These are phyloP conservation scores for Cutaneotrichosporon daszewskae DNA, from an alignment of 1,284 basidiomycete species.

Conservation along the genomic window DNA sequence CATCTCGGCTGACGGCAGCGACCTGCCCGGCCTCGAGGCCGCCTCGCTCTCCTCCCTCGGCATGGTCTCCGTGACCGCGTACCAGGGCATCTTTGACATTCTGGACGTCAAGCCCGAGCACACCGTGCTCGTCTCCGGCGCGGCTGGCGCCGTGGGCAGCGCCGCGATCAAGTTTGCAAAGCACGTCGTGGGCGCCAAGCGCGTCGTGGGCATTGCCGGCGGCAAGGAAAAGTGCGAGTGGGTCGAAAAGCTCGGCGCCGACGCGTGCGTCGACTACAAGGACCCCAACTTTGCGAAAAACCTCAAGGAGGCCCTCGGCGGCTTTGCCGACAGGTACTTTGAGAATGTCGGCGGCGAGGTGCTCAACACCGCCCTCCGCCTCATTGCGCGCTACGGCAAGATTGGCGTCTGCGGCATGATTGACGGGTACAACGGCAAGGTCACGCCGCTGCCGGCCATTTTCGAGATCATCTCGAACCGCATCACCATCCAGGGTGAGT, in stretches of 20 bases:
- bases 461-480: slow-evolving; percentile 46
- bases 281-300: slow-evolving; percentile 20
- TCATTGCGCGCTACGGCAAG: slow-evolving; percentile 47
- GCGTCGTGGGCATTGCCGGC: slow-evolving; percentile 52
- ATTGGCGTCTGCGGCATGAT: slow-evolving; percentile 48
- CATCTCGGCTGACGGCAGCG: slow-evolving; percentile 4
- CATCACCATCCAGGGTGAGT: slow-evolving; percentile 43
- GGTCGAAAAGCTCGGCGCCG: slow-evolving; percentile 49
- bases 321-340: slow-evolving; percentile 38
- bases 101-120: slow-evolving; percentile 43
- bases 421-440: slow-evolving; percentile 14
- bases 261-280: slow-evolving; percentile 53
- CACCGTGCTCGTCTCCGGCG: slow-evolving; percentile 31
- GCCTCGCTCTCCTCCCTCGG: slow-evolving; percentile 34
- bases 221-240: slow-evolving; percentile 51
- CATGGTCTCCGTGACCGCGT: slow-evolving; percentile 36
- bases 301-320: slow-evolving; percentile 33
- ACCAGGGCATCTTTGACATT: slow-evolving; percentile 40
- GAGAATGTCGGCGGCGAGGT: slow-evolving; percentile 50
- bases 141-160: slow-evolving; percentile 36
- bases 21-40: slow-evolving; percentile 11
- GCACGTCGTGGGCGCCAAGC: slow-evolving; percentile 46
- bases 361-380: slow-evolving; percentile 35
- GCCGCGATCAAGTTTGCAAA: slow-evolving; percentile 42
- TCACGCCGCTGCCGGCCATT: slow-evolving; percentile 23